phyloP scores from a whole-genome alignment of 2,329 filamentous ascomycete species.

The Furcasterigmium furcatum region DNA sequence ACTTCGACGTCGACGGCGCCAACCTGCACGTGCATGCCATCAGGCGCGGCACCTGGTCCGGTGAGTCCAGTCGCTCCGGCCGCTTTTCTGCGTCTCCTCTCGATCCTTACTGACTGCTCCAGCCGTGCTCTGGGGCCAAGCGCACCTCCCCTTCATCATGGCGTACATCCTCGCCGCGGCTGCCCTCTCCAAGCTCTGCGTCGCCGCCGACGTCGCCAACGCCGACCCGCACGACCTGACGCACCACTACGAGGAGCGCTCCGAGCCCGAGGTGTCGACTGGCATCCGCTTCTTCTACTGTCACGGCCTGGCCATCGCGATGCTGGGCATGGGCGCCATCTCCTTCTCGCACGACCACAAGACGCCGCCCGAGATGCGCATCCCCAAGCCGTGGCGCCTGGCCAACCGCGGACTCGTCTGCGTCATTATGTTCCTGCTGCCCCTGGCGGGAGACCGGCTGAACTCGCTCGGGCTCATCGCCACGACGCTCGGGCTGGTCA shows the following conservation, averaged over 20 bases:
- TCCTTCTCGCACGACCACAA: conserved; percentile 54
- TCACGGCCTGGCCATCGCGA: conserved; percentile 53
- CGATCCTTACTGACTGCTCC: conserved; percentile 13
- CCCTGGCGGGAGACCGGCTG: conserved; percentile 39
- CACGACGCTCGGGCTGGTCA: conserved; percentile 38
- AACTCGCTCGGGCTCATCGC: conserved; percentile 42
- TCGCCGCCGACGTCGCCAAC: conserved; percentile 50
- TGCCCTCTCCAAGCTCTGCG: conserved; percentile 54
- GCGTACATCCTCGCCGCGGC: conserved; percentile 57
- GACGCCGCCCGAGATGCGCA: conserved; percentile 41
- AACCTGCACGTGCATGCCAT: conserved; percentile 60
- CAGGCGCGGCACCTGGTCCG: conserved; percentile 36
- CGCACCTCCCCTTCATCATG: conserved; percentile 62
- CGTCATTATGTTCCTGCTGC: conserved; percentile 51
- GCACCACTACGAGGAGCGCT: conserved; percentile 44
- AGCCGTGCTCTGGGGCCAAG: conserved; percentile 48
- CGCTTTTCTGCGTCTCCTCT: conserved; percentile 13
- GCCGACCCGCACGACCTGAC: conserved; percentile 46
- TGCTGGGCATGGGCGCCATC: conserved; percentile 53
- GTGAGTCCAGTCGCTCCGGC: conserved; percentile 17
- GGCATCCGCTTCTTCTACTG: conserved; percentile 64
- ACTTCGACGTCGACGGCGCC: conserved; percentile 59
- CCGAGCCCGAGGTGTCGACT: conserved; percentile 43
- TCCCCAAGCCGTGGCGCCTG: conserved; percentile 48
- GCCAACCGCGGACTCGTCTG: conserved; percentile 45